Base-by-base conservation (phyloP, 2,329 filamentous ascomycete species). In the Metarhizium rileyi region DNA sequence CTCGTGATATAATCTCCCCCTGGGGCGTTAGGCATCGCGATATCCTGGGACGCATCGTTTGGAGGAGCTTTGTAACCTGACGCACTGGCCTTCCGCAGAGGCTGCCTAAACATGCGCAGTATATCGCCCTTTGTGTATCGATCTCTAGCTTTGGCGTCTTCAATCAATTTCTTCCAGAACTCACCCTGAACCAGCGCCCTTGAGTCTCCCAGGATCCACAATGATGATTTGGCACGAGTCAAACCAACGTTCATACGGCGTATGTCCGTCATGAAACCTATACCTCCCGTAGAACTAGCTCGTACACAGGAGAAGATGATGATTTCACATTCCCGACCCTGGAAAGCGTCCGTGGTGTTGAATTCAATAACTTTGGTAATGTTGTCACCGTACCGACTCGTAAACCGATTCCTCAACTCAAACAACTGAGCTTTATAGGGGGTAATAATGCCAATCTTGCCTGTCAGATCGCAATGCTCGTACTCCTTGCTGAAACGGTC, bases 231-330 rank as follows among this genome's bases (percentile, higher is more conserved):
- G 5, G 93, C 94, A 74, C 93, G 86, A 22, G 93, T 98, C 52
- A 98, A 75, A 71, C 93, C 93, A 61, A 98, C 93, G 67, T 98
- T 98, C 94, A 98, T 97, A 76, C 93, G 91, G 52, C 93, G 83
- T 62, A 98, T 95, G 65, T 98, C 93, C 49, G 88, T 87, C 78
- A 98, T 85, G 80, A 98, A 98, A 76, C 93, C 93, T 62, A 98
- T 95, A 60, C 91, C 90, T n/a, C 87, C 86, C 7, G 85, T 87
- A n/a, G 87, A 81, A 27, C 86, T 91, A 22, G 93, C 91, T 70
- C 93, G 84, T 53, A 98, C 93, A 66, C 94, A 98, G 38, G 93
- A 97, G 72, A 98, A 98, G 55, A 98, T 97, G 66, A 98, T 97
- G 55, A 98, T 85, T 63, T 98, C 93, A 61, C 90, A 93, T 68